These are phyloP conservation scores for Adansonia gregorii DNA, from an alignment of 441 rosid genomes.

Conservation along the genomic window DNA sequence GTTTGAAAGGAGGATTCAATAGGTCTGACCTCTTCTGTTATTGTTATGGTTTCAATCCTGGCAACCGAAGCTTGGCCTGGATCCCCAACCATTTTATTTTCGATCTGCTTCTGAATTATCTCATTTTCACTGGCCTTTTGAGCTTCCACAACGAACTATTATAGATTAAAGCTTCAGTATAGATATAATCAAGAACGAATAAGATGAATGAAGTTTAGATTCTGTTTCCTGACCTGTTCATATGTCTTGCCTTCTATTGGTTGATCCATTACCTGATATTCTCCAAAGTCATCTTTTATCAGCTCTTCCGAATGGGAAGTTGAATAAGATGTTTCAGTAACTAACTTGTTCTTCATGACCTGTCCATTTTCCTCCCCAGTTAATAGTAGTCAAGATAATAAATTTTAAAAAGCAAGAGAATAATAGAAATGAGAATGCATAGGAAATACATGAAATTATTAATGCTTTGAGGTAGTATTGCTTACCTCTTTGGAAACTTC, in stretches of 20 bases:
- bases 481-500: constrained; percentile 56
- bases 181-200: background rate
- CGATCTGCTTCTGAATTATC: background rate
- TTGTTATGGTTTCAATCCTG: background rate
- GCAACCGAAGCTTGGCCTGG: background rate
- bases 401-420: too few species aligned
- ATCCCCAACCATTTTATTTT: background rate
- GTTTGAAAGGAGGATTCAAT: too few species aligned
- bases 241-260: background rate
- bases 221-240: background rate
- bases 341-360: background rate
- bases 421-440: background rate
- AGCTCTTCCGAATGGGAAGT: background rate
- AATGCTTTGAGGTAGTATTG: constrained; percentile 10
- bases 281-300: background rate
- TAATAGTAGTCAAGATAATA: too few species aligned
- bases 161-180: background rate
- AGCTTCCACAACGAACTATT: background rate
- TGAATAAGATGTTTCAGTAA: background rate
- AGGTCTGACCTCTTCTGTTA: background rate
- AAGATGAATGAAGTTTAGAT: background rate
- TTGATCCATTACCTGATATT: background rate
- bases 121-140: background rate
- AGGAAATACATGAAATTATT: background rate
- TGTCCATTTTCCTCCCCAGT: background rate